Conservation (phyloP, 164 flowering plant genomes). For the Brasenia schreberi region DNA sequence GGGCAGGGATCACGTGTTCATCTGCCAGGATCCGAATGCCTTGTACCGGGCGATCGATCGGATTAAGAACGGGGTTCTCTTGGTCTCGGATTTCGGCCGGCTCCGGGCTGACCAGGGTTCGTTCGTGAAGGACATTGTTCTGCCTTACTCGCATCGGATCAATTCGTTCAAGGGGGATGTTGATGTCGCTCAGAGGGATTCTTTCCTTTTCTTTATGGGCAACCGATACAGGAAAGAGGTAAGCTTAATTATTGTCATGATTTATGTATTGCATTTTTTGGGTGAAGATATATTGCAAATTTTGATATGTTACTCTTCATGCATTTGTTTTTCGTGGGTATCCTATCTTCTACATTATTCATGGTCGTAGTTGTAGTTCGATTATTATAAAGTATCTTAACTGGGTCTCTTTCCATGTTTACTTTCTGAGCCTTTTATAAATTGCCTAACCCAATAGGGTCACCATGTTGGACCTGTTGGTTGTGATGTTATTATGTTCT, state of each 20-base stretch:
- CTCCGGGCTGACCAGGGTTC: conserved; percentile 67
- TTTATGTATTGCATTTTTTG: no score
- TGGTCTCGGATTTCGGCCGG: conserved; percentile 92
- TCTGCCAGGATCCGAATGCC: conserved; percentile 93
- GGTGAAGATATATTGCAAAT: no score
- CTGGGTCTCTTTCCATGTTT: no score
- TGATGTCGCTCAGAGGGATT: conserved; percentile 46
- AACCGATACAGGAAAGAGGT: conserved; percentile 90
- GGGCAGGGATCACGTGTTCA: conserved; percentile 90
- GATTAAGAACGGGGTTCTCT: conserved; percentile 64
- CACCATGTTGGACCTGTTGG: no score
- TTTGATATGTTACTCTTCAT: no score
- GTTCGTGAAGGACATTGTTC: conserved; percentile 73
- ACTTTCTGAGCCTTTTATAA: no score
- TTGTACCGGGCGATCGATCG: conserved; percentile 59
- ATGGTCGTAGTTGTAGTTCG: no score
- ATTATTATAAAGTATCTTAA: no score
- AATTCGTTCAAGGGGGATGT: conserved; percentile 52
- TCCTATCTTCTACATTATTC: no score
- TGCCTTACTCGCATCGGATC: conserved; percentile 88
- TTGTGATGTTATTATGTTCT: no score
- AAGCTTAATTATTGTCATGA: neutral
- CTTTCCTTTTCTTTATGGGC: conserved; percentile 89
- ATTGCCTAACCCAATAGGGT: no score
- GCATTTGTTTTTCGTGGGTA: no score